These are phyloP conservation scores for Cercophora scortea DNA, from an alignment of 495 filamentous ascomycete species.

Conservation along the genomic window DNA sequence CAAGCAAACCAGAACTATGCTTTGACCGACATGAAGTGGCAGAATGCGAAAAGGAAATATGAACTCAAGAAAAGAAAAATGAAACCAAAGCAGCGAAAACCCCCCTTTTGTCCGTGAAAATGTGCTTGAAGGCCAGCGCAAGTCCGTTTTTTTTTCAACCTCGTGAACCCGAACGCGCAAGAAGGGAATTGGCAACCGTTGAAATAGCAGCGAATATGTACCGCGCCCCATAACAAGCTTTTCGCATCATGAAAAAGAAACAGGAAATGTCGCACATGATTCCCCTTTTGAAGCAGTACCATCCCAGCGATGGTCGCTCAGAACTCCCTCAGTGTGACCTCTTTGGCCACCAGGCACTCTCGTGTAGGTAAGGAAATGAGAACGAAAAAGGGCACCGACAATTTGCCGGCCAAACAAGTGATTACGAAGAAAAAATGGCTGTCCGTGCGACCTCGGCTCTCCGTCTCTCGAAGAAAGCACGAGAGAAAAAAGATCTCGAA, in stretches of 20 bases:
- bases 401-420: too few species aligned
- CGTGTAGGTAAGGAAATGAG: too few species aligned
- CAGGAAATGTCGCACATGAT: conserved; percentile 8
- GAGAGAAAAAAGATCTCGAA: too few species aligned
- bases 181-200: conserved; percentile 6
- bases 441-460: too few species aligned
- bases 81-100: background rate
- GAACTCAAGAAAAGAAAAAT: conserved; percentile 1
- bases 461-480: too few species aligned
- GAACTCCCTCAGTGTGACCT: conserved; percentile 4
- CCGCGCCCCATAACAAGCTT: conserved; percentile 15
- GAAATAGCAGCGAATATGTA: conserved; percentile 20
- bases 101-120: conserved; percentile 15
- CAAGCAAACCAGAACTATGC: background rate
- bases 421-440: too few species aligned
- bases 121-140: conserved; percentile 4
- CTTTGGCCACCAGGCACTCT: background rate
- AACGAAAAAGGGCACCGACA: too few species aligned
- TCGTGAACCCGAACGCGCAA: conserved; percentile 6
- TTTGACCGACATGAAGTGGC: background rate
- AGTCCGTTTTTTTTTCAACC: conserved; percentile 23
- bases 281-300: conserved; percentile 5
- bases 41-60: conserved; percentile 6
- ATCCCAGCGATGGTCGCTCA: conserved; percentile 2
- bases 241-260: conserved; percentile 11